A percentile compares a stretch with the other conserved stretches of the same genome.
Conservation (phyloP, 441 rosid genomes). For the Lagerstroemia fauriei region DNA sequence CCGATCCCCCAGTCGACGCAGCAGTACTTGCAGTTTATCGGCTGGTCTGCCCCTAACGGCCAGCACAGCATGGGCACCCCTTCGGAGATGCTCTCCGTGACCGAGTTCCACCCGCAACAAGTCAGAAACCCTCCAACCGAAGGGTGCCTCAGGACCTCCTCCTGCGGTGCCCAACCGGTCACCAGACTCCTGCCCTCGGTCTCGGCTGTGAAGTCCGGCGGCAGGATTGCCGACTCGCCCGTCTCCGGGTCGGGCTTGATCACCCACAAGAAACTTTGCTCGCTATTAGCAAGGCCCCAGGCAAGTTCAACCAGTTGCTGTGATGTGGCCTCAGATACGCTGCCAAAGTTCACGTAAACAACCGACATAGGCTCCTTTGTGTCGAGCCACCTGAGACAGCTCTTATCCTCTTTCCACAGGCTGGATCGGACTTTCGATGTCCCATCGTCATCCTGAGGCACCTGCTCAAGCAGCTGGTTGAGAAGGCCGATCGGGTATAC, state of each 20-base stretch:
- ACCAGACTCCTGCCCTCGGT: conserved; percentile 45
- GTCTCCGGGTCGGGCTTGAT: conserved; percentile 46
- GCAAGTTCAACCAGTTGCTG: conserved; percentile 51
- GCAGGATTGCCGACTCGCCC: conserved; percentile 43
- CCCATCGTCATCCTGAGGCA: not conserved
- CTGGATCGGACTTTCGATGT: conserved; percentile 28
- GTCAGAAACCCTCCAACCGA: conserved; percentile 52
- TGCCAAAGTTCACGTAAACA: conserved; percentile 55
- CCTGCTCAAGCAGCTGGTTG: conserved; percentile 28
- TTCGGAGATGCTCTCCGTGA: conserved; percentile 41
- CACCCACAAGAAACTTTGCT: conserved; percentile 49
- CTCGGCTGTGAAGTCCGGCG: conserved; percentile 36
- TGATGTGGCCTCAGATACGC: conserved; percentile 37
- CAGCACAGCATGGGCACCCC: conserved; percentile 67
- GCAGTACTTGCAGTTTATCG: conserved; percentile 46
- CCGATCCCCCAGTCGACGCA: conserved; percentile 40
- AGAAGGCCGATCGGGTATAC: conserved; percentile 46
- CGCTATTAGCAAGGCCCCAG: conserved; percentile 55
- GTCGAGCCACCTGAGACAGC: conserved; percentile 50
- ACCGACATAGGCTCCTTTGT: conserved; percentile 41
- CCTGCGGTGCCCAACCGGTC: conserved; percentile 56
- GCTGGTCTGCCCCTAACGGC: conserved; percentile 62
- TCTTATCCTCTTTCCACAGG: conserved; percentile 50
- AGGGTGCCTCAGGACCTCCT: conserved; percentile 47
- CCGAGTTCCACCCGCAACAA: conserved; percentile 64